A percentile compares a stretch with the other conserved stretches of the same genome.
These are phyloP conservation scores for Purpureocillium lavendulum DNA, from an alignment of 2,329 filamentous ascomycete species.

Conservation along the genomic window DNA sequence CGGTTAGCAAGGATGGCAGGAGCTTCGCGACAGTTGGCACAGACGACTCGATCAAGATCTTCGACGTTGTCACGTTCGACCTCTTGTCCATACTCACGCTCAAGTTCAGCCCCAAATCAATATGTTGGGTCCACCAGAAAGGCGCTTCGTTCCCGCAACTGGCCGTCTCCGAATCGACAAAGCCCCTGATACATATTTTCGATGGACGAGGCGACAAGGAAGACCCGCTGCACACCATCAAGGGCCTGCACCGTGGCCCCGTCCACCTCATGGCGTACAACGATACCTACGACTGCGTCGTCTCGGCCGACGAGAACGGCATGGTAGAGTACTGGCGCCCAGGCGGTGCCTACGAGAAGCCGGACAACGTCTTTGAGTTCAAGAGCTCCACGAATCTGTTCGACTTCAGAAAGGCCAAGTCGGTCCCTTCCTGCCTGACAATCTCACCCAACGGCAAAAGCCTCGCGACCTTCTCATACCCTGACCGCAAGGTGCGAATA, in stretches of 20 bases:
- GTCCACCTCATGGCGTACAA: conserved; percentile 88
- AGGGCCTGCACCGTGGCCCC: conserved; percentile 70
- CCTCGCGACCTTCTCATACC: conserved; percentile 84
- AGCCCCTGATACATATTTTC: conserved; percentile 70
- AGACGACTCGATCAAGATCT: conserved; percentile 74
- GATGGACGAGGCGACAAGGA: conserved; percentile 81
- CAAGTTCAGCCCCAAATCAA: conserved; percentile 63
- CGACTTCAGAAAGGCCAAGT: conserved; percentile 94
- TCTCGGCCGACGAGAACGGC: conserved; percentile 80
- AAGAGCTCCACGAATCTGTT: conserved; percentile 94
- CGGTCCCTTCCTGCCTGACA: conserved; percentile 70
- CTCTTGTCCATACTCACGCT: conserved; percentile 75
- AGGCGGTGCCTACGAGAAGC: conserved; percentile 75
- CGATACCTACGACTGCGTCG: conserved; percentile 76
- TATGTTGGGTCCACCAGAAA: conserved; percentile 88
- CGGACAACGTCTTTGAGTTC: conserved; percentile 81
- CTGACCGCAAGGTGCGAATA: conserved; percentile 84
- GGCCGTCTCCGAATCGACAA: conserved; percentile 70
- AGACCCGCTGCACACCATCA: conserved; percentile 67
- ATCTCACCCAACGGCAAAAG: conserved; percentile 80
- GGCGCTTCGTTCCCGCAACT: conserved; percentile 83
- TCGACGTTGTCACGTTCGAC: conserved; percentile 80
- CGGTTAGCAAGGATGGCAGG: conserved; percentile 79
- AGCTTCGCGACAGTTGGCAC: conserved; percentile 84
- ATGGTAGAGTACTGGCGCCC: conserved; percentile 98